Evolutionary conservation across 441 rosid genomes (phyloP), one percentile per base, ranked within the genome.

Genomic region (Kokia cookei): DNA sequence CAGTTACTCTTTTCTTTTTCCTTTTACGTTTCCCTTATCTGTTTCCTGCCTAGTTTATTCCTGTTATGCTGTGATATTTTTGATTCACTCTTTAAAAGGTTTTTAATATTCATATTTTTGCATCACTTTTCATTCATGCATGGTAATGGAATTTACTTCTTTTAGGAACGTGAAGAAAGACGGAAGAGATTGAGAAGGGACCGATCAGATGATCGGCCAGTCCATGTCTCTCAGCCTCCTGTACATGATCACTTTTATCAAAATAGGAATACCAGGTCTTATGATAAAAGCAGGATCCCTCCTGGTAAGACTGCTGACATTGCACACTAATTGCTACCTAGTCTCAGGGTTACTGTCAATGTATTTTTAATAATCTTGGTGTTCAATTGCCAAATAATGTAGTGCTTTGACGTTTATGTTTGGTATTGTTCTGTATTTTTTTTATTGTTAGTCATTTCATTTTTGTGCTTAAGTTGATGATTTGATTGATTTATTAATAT

Each of bases 131-230:
- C 45, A 12, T 60, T 71, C 35, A 4, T 51, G 26, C 48, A 22
- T 69, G 53, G 53, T 67, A 32, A 32, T 73, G 61, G 50, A 61
- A 47, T 62, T 50, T 73, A 45, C 32, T 71, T 60, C 6, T 77
- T 37, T 61, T 80, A 96, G 99, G 99, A 96, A 78, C 98, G 98
- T 47, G 99, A 96, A 73, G 99, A 96, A 86, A 89, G 99, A 81
- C 88, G 86, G 67, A 90, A 86, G 79, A 87, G 93, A 72, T 73
- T 93, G 89, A 93, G 83, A 82, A 86, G 64, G 80, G 96, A 91
- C 2, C 84, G 84, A 32, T 69, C 82, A 4, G 91, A 90, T 79
- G 97, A 92, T 71, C 85, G 85, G 79, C 79, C 89, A 42, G 57
- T 76, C 37, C 85, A 78, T 65, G 80, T 81, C 65, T 81, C 91